A percentile compares a stretch with the other conserved stretches of the same genome.
Conservation (phyloP, 306 rosid species). For the Pyrus bretschneideri region DNA sequence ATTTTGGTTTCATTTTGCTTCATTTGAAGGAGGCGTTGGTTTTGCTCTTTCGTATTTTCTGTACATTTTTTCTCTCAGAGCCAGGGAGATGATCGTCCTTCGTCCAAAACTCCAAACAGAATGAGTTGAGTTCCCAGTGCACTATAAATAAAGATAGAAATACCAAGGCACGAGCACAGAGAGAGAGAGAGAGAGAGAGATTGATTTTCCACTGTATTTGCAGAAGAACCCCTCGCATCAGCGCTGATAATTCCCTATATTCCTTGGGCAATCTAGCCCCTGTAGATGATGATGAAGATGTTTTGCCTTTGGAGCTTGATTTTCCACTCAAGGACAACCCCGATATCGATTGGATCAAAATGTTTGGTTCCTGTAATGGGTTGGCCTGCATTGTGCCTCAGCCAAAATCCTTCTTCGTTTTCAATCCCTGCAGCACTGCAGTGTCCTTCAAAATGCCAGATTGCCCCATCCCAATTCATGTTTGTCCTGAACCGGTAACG, state of each 20-base stretch:
- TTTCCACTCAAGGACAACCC: background rate
- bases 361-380: conserved; percentile 13
- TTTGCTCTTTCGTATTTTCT: too few species aligned
- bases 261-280: conserved; percentile 4
- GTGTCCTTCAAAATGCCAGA: conserved; percentile 7
- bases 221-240: background rate
- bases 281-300: background rate
- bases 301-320: background rate
- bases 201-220: background rate
- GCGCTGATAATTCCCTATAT: background rate
- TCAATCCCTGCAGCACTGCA: background rate
- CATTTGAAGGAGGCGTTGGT: too few species aligned
- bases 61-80: too few species aligned
- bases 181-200: too few species aligned
- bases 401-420: background rate
- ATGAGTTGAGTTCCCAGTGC: too few species aligned
- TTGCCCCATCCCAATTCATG: background rate
- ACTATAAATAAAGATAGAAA: too few species aligned
- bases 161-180: background rate
- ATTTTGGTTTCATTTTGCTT: too few species aligned
- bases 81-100: too few species aligned
- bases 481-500: background rate
- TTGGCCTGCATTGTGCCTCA: conserved; percentile 8
- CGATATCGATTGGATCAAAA: background rate
- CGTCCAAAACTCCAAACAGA: too few species aligned